These are phyloP conservation scores for Epichloe gansuensis DNA, from an alignment of 2,329 filamentous ascomycete species.

Conservation along the genomic window DNA sequence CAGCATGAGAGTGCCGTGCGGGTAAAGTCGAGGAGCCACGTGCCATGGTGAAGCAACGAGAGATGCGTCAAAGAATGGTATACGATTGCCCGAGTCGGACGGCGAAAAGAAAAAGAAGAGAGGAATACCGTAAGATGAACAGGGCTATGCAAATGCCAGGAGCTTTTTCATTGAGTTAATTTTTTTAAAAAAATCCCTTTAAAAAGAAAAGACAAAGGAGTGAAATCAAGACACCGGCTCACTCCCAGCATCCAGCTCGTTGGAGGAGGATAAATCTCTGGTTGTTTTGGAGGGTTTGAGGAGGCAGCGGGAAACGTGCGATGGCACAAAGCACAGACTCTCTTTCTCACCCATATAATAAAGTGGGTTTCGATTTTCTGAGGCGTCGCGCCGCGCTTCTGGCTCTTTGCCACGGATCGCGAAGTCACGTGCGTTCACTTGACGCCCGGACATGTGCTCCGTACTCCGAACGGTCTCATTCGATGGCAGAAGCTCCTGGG, in stretches of 20 bases:
- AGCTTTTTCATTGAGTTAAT: background rate
- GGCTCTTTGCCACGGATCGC: conserved; percentile 6
- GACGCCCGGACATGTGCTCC: background rate
- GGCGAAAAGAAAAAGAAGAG: background rate
- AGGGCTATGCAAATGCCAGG: background rate
- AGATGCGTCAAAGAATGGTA: background rate
- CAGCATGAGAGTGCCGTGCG: conserved; percentile 17
- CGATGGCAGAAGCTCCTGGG: background rate
- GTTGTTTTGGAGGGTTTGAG: too few relatives aligned
- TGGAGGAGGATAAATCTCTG: too few relatives aligned
- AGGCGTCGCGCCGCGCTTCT: conserved; percentile 6
- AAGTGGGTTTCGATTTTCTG: conserved; percentile 6
- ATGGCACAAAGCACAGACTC: background rate
- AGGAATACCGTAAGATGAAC: background rate
- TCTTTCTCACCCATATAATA: background rate
- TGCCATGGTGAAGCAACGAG: conserved; percentile 14
- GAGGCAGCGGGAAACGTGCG: background rate
- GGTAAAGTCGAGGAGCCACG: conserved; percentile 20
- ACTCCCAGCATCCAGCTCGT: too few relatives aligned
- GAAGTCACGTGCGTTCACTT: conserved; percentile 14
- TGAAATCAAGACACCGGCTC: too few relatives aligned
- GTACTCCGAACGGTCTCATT: background rate
- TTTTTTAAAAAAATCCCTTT: too few relatives aligned
- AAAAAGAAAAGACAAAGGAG: too few relatives aligned
- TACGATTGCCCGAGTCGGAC: background rate